Conservation (phyloP, 2,329 filamentous ascomycete genomes). For the Pyrenophora graminea region DNA sequence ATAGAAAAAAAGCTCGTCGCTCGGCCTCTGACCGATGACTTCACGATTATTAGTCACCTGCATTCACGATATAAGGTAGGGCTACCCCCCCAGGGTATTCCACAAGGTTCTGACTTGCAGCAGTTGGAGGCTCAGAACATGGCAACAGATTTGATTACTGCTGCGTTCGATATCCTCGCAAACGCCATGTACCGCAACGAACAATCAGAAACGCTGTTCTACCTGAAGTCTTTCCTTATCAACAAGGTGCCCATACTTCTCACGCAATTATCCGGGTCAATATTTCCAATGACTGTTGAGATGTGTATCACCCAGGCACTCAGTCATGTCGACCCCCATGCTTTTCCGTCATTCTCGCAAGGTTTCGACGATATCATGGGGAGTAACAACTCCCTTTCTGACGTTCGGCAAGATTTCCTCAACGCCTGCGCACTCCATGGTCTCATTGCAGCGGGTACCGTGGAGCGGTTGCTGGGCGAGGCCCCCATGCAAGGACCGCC, state of each 20-base stretch:
- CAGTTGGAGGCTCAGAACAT: slow-evolving; percentile 77
- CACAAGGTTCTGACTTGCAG: slow-evolving; percentile 32
- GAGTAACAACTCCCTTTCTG: slow-evolving; percentile 62
- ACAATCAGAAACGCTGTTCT: slow-evolving; percentile 63
- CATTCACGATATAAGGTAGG: slow-evolving; percentile 79
- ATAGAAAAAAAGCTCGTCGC: slow-evolving; percentile 69
- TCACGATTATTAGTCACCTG: slow-evolving; percentile 75
- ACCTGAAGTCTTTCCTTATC: slow-evolving; percentile 85
- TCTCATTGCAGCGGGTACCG: slow-evolving; percentile 76
- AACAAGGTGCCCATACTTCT: slow-evolving; percentile 70
- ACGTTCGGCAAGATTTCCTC: slow-evolving; percentile 80
- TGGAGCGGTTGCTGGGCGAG: slow-evolving; percentile 80
- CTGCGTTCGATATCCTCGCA: slow-evolving; percentile 86
- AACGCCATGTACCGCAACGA: slow-evolving; percentile 79
- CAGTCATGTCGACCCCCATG: slow-evolving; percentile 64
- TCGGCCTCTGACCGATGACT: slow-evolving; percentile 82
- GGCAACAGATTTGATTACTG: slow-evolving; percentile 80
- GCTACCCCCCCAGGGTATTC: not conserved
- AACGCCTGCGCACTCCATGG: slow-evolving; percentile 88
- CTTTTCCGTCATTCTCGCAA: slow-evolving; percentile 67
- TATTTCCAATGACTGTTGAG: slow-evolving; percentile 65
- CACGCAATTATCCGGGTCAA: slow-evolving; percentile 59
- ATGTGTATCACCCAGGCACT: slow-evolving; percentile 69
- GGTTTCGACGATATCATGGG: slow-evolving; percentile 63
- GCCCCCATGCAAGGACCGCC: slow-evolving; percentile 79